These are phyloP conservation scores for Phlyctochytrium arcticum DNA, from an alignment of 192 early-diverging fungal species.

Conservation along the genomic window DNA sequence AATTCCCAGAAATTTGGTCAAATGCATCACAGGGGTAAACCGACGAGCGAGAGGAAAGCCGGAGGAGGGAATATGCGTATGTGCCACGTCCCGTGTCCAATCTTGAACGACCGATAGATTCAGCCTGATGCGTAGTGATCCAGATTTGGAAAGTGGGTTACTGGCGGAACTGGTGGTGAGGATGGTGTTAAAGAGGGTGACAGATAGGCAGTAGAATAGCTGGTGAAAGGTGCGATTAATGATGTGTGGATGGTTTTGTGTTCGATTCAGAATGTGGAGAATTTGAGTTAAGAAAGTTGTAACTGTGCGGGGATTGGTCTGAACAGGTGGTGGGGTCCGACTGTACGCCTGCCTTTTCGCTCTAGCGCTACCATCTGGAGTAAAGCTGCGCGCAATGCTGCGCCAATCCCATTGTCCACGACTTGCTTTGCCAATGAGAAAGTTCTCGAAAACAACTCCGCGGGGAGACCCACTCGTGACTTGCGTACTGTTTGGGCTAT, in stretches of 20 bases:
- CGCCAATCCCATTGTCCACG: not conserved
- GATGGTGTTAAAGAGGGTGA: constrained; percentile 83
- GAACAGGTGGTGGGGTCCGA: not conserved
- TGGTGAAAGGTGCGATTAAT: constrained; percentile 69
- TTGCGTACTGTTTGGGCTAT: not conserved
- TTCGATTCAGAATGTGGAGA: constrained; percentile 63
- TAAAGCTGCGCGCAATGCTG: not conserved
- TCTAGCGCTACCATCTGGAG: not conserved
- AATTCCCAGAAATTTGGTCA: constrained; percentile 79
- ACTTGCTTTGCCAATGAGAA: not conserved
- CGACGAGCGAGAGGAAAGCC: constrained; percentile 29
- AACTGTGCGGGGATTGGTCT: constrained; percentile 64
- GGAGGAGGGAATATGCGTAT: not conserved
- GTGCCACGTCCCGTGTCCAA: constrained; percentile 69
- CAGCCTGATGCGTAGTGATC: constrained; percentile 76
- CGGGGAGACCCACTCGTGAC: not conserved
- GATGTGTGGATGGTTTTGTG: constrained; percentile 73
- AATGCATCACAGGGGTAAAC: constrained; percentile 70
- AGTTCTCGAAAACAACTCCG: not conserved
- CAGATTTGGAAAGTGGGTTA: constrained; percentile 51
- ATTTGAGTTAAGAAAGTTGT: constrained; percentile 66
- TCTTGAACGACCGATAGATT: constrained; percentile 78
- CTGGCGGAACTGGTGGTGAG: constrained; percentile 68
- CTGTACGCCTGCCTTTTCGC: not conserved
- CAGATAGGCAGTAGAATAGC: constrained; percentile 71